A percentile compares a stretch with the other conserved stretches of the same genome.
Evolutionary conservation across 2,329 filamentous ascomycete species (phyloP).

Genomic region (Sphaerulina musiva): DNA sequence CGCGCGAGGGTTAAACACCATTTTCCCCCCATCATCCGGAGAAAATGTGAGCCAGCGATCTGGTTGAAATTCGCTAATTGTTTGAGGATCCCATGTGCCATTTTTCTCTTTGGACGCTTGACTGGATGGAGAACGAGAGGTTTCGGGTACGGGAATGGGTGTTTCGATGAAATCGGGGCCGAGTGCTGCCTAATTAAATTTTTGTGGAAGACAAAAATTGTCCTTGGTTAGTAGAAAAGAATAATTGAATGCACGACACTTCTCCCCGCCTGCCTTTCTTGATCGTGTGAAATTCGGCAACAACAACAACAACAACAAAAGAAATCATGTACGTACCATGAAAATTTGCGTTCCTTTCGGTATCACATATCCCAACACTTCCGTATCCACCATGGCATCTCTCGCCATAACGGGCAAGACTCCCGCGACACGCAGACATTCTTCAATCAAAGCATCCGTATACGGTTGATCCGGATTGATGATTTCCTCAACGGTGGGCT

Average conservation of each 20-base stretch:
- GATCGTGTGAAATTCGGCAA: too few species aligned
- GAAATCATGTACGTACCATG: neutral
- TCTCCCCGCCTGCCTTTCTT: too few species aligned
- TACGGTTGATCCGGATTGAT: neutral
- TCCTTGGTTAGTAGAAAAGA: too few species aligned
- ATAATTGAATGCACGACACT: too few species aligned
- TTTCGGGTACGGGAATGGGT: neutral
- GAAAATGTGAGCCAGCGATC: neutral
- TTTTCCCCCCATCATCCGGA: neutral
- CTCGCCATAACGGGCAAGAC: neutral
- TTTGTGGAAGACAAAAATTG: neutral
- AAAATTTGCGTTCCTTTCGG: conserved; percentile 3
- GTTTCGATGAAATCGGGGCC: neutral
- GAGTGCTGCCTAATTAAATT: neutral
- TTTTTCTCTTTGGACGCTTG: neutral
- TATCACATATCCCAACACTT: neutral
- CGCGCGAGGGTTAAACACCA: neutral
- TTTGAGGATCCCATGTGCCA: neutral
- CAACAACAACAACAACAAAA: too few species aligned
- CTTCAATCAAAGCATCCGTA: conserved; percentile 3
- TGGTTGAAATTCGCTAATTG: neutral
- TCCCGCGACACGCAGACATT: neutral
- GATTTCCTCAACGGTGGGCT: neutral
- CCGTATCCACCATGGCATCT: neutral
- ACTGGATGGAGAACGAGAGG: neutral